phyloP scores from a whole-genome alignment of 768 basidiomycete species.

The Lentinula aciculospora region DNA sequence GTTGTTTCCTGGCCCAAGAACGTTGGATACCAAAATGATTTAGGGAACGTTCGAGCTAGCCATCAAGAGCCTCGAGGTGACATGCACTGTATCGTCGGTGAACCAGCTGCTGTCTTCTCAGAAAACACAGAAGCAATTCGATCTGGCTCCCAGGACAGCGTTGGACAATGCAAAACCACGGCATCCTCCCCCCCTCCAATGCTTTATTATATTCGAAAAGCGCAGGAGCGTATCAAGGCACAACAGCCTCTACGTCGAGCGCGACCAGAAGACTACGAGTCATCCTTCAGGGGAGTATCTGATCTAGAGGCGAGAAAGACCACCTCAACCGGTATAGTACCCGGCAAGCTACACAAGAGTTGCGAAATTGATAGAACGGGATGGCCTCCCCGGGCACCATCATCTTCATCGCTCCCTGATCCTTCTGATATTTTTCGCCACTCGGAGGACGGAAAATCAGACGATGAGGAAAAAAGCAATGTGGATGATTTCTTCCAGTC shows the following conservation, averaged over 20 bases:
- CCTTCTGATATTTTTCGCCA: background rate
- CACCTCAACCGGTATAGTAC: background rate
- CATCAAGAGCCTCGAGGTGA: background rate
- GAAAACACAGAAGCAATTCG: background rate
- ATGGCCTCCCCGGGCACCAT: background rate
- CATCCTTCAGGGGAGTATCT: too few relatives aligned
- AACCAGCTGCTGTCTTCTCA: background rate
- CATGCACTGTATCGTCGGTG: background rate
- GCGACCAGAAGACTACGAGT: background rate
- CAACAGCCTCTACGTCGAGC: background rate
- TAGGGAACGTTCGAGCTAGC: background rate
- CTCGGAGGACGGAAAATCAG: background rate
- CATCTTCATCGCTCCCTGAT: background rate
- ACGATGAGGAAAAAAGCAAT: background rate
- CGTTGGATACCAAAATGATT: background rate
- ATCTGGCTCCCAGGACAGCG: background rate
- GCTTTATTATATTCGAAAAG: background rate
- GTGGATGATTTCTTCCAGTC: background rate
- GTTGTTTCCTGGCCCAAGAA: background rate
- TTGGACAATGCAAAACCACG: background rate
- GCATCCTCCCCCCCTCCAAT: background rate
- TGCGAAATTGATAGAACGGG: background rate
- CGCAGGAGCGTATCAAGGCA: background rate
- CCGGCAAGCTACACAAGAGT: background rate
- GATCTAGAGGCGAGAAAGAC: background rate